Conservation (phyloP, 805 yeast genomes). For the Lipomyces sp. region DNA sequence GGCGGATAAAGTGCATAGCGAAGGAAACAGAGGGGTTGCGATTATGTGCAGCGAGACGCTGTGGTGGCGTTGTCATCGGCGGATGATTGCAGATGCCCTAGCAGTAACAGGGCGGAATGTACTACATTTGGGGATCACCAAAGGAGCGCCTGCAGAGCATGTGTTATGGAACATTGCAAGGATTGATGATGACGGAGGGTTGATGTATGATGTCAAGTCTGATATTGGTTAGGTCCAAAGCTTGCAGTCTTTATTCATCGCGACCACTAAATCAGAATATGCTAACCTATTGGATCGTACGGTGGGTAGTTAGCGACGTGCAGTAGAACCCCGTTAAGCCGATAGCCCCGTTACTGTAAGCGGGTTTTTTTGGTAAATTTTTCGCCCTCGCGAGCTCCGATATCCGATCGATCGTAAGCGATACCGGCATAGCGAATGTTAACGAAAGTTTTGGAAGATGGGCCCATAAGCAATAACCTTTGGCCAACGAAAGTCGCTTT, state of each 20-base stretch:
- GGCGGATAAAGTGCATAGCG: conserved; percentile 1
- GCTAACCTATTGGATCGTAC: background rate
- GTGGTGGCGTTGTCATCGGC: conserved; percentile 10
- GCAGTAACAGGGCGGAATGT: background rate
- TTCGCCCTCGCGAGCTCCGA: no score
- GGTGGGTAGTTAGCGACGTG: no score
- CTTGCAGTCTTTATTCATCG: background rate
- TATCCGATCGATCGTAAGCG: no score
- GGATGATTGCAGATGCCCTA: conserved; percentile 9
- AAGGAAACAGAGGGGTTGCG: conserved; percentile 1
- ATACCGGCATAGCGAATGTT: no score
- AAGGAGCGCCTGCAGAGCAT: background rate
- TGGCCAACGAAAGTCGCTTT: no score
- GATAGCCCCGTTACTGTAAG: no score
- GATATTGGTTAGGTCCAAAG: background rate
- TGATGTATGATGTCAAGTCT: conserved; percentile 1
- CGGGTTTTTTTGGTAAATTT: no score
- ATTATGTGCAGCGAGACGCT: conserved; percentile 7
- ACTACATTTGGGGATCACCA: background rate
- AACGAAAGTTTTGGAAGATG: no score
- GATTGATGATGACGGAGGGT: background rate
- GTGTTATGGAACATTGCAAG: conserved; percentile 7
- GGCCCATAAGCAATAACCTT: no score
- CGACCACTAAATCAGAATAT: background rate
- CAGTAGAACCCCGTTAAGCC: no score